phyloP scores from a whole-genome alignment of 2,329 filamentous ascomycete species.

The Chalara sp. region DNA sequence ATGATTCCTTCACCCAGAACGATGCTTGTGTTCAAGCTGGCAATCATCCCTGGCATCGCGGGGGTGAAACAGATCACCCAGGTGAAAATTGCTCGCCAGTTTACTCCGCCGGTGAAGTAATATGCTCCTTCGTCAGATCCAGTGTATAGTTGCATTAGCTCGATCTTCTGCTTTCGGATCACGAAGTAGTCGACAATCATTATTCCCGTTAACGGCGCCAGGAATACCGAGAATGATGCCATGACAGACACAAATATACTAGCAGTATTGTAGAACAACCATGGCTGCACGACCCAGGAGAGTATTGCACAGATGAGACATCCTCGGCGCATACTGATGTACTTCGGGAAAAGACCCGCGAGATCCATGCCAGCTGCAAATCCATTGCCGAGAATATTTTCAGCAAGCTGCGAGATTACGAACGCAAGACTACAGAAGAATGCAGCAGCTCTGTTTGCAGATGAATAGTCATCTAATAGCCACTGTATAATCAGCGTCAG shows the following conservation, averaged over 20 bases:
- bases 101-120: slow-evolving; percentile 36
- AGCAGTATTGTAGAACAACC: slow-evolving; percentile 40
- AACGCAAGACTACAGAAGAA: slow-evolving; percentile 40
- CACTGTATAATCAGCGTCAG: slow-evolving; percentile 36
- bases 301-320: slow-evolving; percentile 40
- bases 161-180: slow-evolving; percentile 34
- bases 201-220: slow-evolving; percentile 43
- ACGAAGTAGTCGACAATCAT: slow-evolving; percentile 51
- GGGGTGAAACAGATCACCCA: slow-evolving; percentile 30
- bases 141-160: slow-evolving; percentile 37
- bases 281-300: slow-evolving; percentile 40
- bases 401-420: slow-evolving; percentile 37
- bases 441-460: slow-evolving; percentile 35
- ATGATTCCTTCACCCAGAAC: too few species aligned
- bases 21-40: slow-evolving; percentile 13
- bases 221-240: slow-evolving; percentile 38
- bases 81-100: slow-evolving; percentile 34
- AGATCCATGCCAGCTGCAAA: slow-evolving; percentile 49
- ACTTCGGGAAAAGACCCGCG: slow-evolving; percentile 42
- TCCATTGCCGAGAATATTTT: slow-evolving; percentile 40
- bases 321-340: slow-evolving; percentile 50
- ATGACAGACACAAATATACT: slow-evolving; percentile 40
- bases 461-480: slow-evolving; percentile 30
- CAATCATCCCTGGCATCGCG: slow-evolving; percentile 25
- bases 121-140: slow-evolving; percentile 31